A percentile compares a stretch with the other conserved stretches of the same genome.
These are phyloP conservation scores for Hyphopichia burtonii DNA, from an alignment of 1,139 yeast genomes.

Conservation along the genomic window DNA sequence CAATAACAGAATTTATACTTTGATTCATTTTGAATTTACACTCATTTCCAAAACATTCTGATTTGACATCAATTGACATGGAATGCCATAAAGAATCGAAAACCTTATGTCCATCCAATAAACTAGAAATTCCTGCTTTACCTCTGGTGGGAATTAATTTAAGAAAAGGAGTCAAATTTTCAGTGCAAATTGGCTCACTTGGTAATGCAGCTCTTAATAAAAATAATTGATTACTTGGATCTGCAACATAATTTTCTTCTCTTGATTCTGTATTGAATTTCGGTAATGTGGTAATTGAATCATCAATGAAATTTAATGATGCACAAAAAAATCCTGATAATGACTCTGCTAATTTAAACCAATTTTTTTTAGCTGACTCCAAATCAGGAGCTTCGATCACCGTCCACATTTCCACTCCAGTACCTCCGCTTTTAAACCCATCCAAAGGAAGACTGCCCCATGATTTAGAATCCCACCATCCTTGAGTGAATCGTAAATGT, in stretches of 20 bases:
- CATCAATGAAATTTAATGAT: constrained; percentile 84
- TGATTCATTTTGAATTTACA: constrained; percentile 65
- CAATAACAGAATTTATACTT: constrained; percentile 70
- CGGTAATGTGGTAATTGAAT: constrained; percentile 76
- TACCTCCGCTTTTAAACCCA: constrained; percentile 82
- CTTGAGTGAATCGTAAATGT: constrained; percentile 85
- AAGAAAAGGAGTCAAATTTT: constrained; percentile 90
- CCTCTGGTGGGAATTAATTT: constrained; percentile 92
- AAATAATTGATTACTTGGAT: constrained; percentile 42
- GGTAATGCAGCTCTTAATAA: constrained; percentile 86
- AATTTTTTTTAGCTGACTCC: constrained; percentile 56
- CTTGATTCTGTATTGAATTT: constrained; percentile 20
- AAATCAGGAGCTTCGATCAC: constrained; percentile 63
- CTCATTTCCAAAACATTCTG: constrained; percentile 42
- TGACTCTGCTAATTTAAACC: constrained; percentile 73
- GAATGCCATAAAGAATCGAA: constrained; percentile 95
- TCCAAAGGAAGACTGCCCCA: constrained; percentile 83
- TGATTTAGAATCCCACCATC: constrained; percentile 89
- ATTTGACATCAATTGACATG: constrained; percentile 81
- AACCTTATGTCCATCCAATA: constrained; percentile 92
- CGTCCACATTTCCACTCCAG: constrained; percentile 95
- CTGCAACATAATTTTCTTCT: constrained; percentile 15
- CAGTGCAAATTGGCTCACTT: constrained; percentile 95
- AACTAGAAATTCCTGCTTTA: constrained; percentile 80
- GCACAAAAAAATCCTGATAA: constrained; percentile 95